phyloP scores from a whole-genome alignment of 805 yeast genomes.

The Candida palmyrensis region DNA sequence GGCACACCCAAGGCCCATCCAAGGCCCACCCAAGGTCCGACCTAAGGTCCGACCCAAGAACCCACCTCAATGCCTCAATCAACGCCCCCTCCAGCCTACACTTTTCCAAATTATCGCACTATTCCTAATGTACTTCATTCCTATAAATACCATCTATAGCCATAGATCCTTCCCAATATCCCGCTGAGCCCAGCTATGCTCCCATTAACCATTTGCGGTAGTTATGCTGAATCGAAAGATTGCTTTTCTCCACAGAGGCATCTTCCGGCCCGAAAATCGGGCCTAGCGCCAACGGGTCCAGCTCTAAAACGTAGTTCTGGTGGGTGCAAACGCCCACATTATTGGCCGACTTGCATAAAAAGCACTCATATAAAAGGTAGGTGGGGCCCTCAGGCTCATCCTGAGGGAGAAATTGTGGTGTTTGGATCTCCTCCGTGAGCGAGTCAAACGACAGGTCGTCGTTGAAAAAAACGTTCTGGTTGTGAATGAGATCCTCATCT shows the following conservation, averaged over 20 bases:
- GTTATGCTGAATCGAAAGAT: slow-evolving; percentile 3
- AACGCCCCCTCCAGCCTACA: no score
- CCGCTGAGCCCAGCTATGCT: neutral
- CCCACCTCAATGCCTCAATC: no score
- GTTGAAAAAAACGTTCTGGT: slow-evolving; percentile 5
- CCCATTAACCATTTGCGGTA: slow-evolving; percentile 6
- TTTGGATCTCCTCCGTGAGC: slow-evolving; percentile 2
- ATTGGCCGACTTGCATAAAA: slow-evolving; percentile 11
- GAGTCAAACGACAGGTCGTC: slow-evolving; percentile 4
- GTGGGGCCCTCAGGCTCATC: slow-evolving; percentile 2
- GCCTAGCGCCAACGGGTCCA: slow-evolving; percentile 1
- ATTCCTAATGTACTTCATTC: no score
- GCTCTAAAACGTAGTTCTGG: neutral
- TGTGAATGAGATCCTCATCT: slow-evolving; percentile 10
- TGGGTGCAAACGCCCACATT: slow-evolving; percentile 1
- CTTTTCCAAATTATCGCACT: no score
- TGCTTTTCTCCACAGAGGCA: slow-evolving; percentile 1
- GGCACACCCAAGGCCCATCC: no score
- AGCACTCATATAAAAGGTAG: slow-evolving; percentile 14
- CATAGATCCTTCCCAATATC: neutral
- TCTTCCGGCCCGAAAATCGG: no score
- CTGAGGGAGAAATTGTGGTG: slow-evolving; percentile 1
- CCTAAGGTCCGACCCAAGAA: no score
- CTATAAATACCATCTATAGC: neutral
- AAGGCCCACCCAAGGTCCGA: no score